Conservation (phyloP, 331 rosid genomes). For the Arachis monticola region DNA sequence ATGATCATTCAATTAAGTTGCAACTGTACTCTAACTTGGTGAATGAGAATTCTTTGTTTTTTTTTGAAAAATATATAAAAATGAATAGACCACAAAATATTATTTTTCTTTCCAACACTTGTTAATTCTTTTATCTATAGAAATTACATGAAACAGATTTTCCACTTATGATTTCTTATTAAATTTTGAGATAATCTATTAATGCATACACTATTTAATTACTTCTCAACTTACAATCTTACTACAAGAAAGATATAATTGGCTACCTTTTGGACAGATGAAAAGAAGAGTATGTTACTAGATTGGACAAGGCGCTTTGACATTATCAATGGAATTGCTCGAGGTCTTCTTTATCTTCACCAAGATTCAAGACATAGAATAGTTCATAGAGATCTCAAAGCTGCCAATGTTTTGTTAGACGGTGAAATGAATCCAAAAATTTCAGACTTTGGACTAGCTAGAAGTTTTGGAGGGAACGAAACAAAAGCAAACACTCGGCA, state of each 20-base stretch:
- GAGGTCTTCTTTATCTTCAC: conserved; percentile 41
- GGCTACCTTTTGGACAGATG: conserved; percentile 18
- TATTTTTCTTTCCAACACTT: not conserved
- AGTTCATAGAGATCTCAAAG: conserved; percentile 45
- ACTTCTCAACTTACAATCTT: not conserved
- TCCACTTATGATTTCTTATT: not conserved
- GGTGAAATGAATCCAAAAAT: conserved; percentile 39
- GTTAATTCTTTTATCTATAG: not conserved
- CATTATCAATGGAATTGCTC: conserved; percentile 39
- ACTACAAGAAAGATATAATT: not conserved
- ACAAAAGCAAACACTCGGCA: conserved; percentile 21
- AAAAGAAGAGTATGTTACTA: conserved; percentile 11
- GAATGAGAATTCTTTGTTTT: not conserved
- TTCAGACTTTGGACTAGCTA: conserved; percentile 41
- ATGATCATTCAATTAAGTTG: not conserved
- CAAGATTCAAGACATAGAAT: conserved; percentile 44
- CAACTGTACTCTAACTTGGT: not conserved
- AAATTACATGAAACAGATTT: not conserved
- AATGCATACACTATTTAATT: not conserved
- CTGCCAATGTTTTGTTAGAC: conserved; percentile 34
- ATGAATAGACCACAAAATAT: not conserved
- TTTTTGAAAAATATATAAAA: not conserved
- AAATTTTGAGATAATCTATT: not conserved
- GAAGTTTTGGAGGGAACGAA: conserved; percentile 44
- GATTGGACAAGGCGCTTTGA: conserved; percentile 26